These are phyloP conservation scores for Tetracladium marchalianum DNA, from an alignment of 495 filamentous ascomycete species.

Conservation along the genomic window DNA sequence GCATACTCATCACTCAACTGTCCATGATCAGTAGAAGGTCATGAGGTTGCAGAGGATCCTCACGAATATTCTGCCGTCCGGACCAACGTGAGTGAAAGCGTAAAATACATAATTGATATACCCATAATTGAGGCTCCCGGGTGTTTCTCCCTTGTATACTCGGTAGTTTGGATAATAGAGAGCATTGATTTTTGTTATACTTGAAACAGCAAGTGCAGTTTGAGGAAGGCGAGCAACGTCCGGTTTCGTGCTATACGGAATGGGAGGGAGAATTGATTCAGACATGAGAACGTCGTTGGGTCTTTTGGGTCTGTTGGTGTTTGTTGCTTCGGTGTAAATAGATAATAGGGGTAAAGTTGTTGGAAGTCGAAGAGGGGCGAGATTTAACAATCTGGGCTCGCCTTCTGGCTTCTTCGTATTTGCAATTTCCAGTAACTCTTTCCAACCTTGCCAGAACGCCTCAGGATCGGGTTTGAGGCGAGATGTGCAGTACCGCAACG, in stretches of 20 bases:
- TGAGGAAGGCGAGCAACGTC: slow-evolving; percentile 12
- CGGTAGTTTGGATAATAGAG: slow-evolving; percentile 89
- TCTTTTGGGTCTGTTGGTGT: no score
- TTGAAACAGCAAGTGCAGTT: slow-evolving; percentile 13
- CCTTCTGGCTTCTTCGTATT: no score
- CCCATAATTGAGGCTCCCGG: slow-evolving; percentile 58
- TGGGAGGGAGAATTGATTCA: slow-evolving; percentile 9
- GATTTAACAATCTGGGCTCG: no score
- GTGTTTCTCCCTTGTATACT: slow-evolving; percentile 68
- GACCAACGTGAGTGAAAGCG: slow-evolving; percentile 75
- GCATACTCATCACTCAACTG: slow-evolving; percentile 85
- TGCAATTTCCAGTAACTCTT: no score
- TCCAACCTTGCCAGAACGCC: no score
- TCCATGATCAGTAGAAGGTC: not conserved
- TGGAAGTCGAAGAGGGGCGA: no score
- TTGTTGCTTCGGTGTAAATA: no score
- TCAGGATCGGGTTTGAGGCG: no score
- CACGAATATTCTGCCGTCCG: slow-evolving; percentile 78
- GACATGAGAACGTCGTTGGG: no score
- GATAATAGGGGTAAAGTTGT: no score
- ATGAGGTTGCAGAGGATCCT: slow-evolving; percentile 12
- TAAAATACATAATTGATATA: slow-evolving; percentile 72
- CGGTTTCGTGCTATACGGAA: slow-evolving; percentile 13
- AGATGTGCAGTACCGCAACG: no score
- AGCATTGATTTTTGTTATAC: slow-evolving; percentile 55